Evolutionary conservation across 2,329 filamentous ascomycete genomes (phyloP).

Genomic region (Aspergillus ochraceoroseus): DNA sequence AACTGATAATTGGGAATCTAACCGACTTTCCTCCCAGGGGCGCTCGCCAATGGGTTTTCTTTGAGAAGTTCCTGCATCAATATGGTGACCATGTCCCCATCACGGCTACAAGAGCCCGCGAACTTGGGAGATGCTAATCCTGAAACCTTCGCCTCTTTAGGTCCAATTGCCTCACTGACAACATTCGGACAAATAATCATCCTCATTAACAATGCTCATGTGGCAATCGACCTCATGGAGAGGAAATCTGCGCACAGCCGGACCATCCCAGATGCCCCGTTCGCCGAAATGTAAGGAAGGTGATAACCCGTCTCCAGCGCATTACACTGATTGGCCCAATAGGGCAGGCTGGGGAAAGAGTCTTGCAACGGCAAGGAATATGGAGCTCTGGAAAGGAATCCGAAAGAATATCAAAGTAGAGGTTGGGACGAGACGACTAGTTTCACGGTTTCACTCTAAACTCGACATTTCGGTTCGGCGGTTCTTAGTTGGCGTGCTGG

Average conservation of each 20-base stretch:
- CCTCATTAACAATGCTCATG: conserved; percentile 31
- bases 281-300: no score
- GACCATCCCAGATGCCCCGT: no score
- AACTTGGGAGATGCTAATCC: neutral
- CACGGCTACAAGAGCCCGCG: no score
- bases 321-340: no score
- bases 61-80: conserved; percentile 40
- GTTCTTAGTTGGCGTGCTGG: conserved; percentile 42
- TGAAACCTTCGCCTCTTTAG: conserved; percentile 8
- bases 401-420: no score
- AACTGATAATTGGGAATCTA: conserved; percentile 49
- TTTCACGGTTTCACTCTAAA: conserved; percentile 39
- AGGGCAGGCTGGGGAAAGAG: conserved; percentile 39
- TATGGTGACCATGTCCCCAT: conserved; percentile 25
- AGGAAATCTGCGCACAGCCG: no score
- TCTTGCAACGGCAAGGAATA: conserved; percentile 34
- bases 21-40: conserved; percentile 43
- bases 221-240: conserved; percentile 33
- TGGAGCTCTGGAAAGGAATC: no score
- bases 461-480: conserved; percentile 44
- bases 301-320: no score
- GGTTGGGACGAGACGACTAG: conserved; percentile 43
- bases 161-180: conserved; percentile 35
- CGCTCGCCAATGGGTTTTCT: conserved; percentile 38
- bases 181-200: conserved; percentile 31